Percentiles rank a stretch among this genome's conserved stretches.
phyloP scores from a whole-genome alignment of 768 basidiomycete genomes.

The Coprinellus aureogranulatus region DNA sequence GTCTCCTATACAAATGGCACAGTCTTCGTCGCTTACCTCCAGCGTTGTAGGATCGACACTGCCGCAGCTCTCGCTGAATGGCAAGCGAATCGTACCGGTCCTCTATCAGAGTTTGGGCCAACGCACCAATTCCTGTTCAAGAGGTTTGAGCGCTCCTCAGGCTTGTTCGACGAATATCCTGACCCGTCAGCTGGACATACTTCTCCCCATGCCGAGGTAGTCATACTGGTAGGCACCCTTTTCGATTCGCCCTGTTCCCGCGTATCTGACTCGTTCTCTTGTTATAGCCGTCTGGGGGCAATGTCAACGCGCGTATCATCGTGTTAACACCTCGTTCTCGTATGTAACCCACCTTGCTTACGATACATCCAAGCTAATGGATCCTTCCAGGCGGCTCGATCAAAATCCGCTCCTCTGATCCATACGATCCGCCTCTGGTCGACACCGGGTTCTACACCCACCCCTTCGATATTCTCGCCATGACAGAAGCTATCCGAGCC shows the following conservation, averaged over 20 bases:
- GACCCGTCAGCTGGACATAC: background rate
- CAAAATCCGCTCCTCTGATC: conserved; percentile 36
- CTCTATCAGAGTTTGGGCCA: conserved; percentile 5
- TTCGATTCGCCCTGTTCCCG: background rate
- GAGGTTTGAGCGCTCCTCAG: background rate
- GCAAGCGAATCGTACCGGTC: conserved; percentile 14
- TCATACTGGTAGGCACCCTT: background rate
- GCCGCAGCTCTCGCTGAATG: conserved; percentile 14
- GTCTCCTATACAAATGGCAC: background rate
- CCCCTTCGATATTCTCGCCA: conserved; percentile 23
- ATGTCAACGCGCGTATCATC: background rate
- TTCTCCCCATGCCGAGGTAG: background rate
- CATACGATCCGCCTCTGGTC: conserved; percentile 45
- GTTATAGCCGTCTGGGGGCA: background rate
- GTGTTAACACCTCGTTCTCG: background rate
- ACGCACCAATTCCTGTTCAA: background rate
- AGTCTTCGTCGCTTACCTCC: background rate
- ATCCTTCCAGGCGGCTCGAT: conserved; percentile 31
- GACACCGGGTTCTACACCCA: conserved; percentile 42
- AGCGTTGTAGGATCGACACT: background rate
- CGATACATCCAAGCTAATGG: too few species aligned
- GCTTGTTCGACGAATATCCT: background rate
- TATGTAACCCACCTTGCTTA: too few species aligned
- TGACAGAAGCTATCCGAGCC: conserved; percentile 20
- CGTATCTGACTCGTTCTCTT: background rate